Conservation (phyloP, 2,329 filamentous ascomycete genomes). For the Stagonosporopsis cucurbitacearum region DNA sequence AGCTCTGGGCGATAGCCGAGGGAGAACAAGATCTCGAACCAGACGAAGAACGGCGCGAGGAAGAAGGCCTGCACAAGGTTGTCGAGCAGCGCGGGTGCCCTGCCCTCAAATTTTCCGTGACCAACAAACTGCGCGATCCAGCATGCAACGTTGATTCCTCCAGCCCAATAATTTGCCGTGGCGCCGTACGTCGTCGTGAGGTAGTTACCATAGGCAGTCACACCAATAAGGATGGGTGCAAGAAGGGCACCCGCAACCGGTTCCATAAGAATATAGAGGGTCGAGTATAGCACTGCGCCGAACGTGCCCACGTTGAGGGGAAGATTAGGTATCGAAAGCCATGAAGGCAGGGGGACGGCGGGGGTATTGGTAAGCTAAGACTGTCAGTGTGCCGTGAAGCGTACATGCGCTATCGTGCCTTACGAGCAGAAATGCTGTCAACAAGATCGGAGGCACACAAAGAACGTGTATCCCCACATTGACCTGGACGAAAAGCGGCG, state of each 20-base stretch:
- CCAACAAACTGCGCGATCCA: constrained; percentile 94
- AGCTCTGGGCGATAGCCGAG: constrained; percentile 90
- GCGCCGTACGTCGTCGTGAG: constrained; percentile 69
- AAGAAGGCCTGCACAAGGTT: constrained; percentile 92
- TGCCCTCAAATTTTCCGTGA: constrained; percentile 85
- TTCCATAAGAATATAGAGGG: constrained; percentile 88
- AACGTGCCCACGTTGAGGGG: constrained; percentile 67
- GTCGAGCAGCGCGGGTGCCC: constrained; percentile 87
- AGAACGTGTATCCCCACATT: constrained; percentile 81
- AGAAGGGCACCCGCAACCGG: constrained; percentile 85
- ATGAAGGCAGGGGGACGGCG: constrained; percentile 61
- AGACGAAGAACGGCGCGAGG: constrained; percentile 94
- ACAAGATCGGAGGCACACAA: constrained; percentile 77
- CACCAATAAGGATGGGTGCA: constrained; percentile 75
- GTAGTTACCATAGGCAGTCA: constrained; percentile 77
- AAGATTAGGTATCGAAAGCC: constrained; percentile 62
- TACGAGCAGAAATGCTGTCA: constrained; percentile 76
- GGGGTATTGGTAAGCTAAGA: constrained; percentile 63
- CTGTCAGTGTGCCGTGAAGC: neutral
- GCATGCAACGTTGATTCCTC: constrained; percentile 71
- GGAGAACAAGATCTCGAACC: constrained; percentile 90
- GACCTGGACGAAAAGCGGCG: constrained; percentile 55
- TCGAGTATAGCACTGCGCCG: constrained; percentile 68
- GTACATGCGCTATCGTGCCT: constrained; percentile 35
- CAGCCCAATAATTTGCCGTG: constrained; percentile 68